A percentile compares a stretch with the other conserved stretches of the same genome.
phyloP scores from a whole-genome alignment of 139 green algal genomes.

The Pedinophyceae sp. region DNA sequence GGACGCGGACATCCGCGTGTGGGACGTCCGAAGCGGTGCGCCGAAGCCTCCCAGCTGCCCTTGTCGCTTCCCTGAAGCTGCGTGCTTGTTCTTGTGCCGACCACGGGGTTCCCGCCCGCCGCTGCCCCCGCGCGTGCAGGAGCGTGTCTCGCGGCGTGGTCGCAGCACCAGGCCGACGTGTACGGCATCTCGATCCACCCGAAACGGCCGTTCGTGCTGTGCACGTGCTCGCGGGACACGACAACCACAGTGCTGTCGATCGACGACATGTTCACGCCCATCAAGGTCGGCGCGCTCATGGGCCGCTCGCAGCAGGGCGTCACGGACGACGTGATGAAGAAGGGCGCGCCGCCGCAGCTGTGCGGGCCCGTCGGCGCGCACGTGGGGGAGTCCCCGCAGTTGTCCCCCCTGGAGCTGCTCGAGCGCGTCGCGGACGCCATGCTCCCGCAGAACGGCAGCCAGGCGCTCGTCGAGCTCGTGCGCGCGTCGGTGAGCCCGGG shows the following conservation, averaged over 20 bases:
- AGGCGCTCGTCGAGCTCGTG: background rate
- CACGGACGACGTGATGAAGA: background rate
- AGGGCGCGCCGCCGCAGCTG: background rate
- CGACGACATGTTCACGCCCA: background rate
- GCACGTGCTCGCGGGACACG: conserved; percentile 21
- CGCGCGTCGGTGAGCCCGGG: background rate
- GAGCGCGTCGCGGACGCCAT: background rate
- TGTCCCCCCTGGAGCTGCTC: background rate
- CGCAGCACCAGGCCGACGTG: conserved; percentile 30
- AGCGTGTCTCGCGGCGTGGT: conserved; percentile 11
- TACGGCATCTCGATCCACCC: conserved; percentile 31
- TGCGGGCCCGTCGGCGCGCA: background rate
- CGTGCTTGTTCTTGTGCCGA: background rate
- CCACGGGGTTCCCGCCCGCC: background rate
- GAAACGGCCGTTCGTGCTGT: conserved; percentile 21
- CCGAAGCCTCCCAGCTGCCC: background rate
- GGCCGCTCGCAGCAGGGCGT: background rate
- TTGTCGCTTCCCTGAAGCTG: background rate
- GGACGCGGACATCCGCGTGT: conserved; percentile 29
- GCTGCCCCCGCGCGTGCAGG: background rate
- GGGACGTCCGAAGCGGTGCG: conserved; percentile 19
- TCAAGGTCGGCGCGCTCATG: background rate
- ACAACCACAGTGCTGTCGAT: conserved; percentile 30
- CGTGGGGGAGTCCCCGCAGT: background rate
- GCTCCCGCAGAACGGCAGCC: background rate